These are phyloP conservation scores for Phytophthora syringae DNA, from an alignment of 352 stramenopile species.

Conservation along the genomic window DNA sequence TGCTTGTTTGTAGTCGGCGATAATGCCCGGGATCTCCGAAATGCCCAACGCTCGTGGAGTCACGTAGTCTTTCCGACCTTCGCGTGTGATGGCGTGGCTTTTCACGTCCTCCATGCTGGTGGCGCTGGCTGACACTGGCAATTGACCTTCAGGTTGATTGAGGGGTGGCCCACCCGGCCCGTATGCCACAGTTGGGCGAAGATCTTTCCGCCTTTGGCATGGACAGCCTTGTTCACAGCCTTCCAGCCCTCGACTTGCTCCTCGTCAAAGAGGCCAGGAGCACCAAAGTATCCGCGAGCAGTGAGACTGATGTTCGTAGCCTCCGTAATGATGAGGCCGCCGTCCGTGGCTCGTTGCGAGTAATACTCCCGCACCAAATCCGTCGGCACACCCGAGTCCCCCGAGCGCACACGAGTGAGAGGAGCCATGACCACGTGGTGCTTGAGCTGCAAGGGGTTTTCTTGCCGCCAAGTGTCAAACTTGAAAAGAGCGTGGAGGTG, in stretches of 20 bases:
- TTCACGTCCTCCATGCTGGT: constrained; percentile 5
- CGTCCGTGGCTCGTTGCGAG: constrained; percentile 40
- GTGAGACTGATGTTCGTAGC: constrained; percentile 49
- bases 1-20: constrained; percentile 67
- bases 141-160: constrained; percentile 13
- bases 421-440: constrained; percentile 58
- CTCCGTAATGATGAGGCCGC: constrained; percentile 57
- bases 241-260: constrained; percentile 44
- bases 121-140: constrained; percentile 9
- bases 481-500: constrained; percentile 1
- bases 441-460: constrained; percentile 34
- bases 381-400: constrained; percentile 26
- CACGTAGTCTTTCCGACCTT: constrained; percentile 40
- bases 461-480: constrained; percentile 8
- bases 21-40: constrained; percentile 65
- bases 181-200: constrained; percentile 18
- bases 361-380: constrained; percentile 47
- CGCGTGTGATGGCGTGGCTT: constrained; percentile 13
- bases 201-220: constrained; percentile 18
- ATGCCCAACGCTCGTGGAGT: constrained; percentile 59
- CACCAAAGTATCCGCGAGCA: constrained; percentile 20
- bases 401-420: constrained; percentile 39
- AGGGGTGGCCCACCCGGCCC: constrained; percentile 6
- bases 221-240: constrained; percentile 37
- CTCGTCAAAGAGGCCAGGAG: constrained; percentile 42